phyloP scores from a whole-genome alignment of 176 grass and related monocot species.

The Avena atlantica region DNA sequence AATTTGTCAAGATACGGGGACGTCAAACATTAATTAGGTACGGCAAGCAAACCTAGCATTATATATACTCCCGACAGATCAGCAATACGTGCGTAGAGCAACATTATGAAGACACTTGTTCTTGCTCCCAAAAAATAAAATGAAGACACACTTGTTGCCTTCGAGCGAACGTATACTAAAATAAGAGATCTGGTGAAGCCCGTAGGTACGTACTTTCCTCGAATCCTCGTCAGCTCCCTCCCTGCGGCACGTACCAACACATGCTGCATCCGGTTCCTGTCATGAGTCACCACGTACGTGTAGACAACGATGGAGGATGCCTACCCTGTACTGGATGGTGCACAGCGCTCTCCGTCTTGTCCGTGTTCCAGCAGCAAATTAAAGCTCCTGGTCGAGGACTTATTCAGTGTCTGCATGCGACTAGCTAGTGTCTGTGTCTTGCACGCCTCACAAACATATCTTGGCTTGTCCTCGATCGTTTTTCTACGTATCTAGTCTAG shows the following conservation, averaged over 20 bases:
- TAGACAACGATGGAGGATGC: background rate
- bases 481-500: background rate
- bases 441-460: background rate
- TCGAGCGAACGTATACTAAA: background rate
- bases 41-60: no score
- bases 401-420: background rate
- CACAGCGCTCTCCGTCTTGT: background rate
- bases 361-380: background rate
- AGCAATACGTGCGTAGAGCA: conserved; percentile 11
- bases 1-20: conserved; percentile 13
- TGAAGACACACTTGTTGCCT: background rate
- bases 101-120: conserved; percentile 6
- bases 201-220: background rate
- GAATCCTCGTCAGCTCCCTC: background rate
- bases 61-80: background rate
- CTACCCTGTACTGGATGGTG: conserved; percentile 10
- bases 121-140: no score
- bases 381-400: background rate
- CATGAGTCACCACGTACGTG: conserved; percentile 14
- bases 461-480: background rate
- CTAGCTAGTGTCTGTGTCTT: background rate
- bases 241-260: background rate
- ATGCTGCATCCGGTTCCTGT: background rate
- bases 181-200: background rate
- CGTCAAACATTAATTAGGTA: background rate